Conservation (phyloP, 345 rosid species). For the Syzygium grande region DNA sequence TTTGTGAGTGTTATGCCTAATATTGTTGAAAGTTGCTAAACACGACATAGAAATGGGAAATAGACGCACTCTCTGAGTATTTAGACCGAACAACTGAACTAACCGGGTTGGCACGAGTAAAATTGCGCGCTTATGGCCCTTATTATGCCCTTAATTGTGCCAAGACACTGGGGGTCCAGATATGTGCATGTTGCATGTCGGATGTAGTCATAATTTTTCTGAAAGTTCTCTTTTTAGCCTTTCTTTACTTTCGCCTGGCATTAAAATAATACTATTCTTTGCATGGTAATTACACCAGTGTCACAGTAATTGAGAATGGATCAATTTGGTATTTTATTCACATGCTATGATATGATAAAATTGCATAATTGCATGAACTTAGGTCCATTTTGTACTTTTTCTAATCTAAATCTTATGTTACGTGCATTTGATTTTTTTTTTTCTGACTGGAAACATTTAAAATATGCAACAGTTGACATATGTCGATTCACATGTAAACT, state of each 20-base stretch:
- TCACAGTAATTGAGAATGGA: not conserved
- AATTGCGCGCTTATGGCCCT: not conserved
- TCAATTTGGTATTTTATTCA: not conserved
- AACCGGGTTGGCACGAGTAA: fast-evolving
- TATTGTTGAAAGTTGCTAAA: not conserved
- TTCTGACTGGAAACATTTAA: not conserved
- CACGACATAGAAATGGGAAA: not conserved
- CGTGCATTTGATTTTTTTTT: not conserved
- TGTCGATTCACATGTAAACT: not conserved
- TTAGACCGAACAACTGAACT: fast-evolving
- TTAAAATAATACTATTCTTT: not conserved
- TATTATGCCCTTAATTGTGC: not conserved
- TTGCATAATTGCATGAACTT: not conserved
- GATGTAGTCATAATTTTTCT: not conserved
- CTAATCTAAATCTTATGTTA: no score
- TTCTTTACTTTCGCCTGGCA: not conserved
- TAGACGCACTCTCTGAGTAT: not conserved
- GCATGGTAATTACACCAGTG: not conserved
- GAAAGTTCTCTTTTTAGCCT: not conserved
- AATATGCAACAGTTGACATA: not conserved
- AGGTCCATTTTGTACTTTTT: not conserved
- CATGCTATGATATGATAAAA: not conserved
- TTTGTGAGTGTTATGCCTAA: not conserved
- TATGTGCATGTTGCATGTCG: not conserved
- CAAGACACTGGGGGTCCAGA: not conserved